These are phyloP conservation scores for Phialophora tarda DNA, from an alignment of 2,329 filamentous ascomycete species.

Conservation along the genomic window DNA sequence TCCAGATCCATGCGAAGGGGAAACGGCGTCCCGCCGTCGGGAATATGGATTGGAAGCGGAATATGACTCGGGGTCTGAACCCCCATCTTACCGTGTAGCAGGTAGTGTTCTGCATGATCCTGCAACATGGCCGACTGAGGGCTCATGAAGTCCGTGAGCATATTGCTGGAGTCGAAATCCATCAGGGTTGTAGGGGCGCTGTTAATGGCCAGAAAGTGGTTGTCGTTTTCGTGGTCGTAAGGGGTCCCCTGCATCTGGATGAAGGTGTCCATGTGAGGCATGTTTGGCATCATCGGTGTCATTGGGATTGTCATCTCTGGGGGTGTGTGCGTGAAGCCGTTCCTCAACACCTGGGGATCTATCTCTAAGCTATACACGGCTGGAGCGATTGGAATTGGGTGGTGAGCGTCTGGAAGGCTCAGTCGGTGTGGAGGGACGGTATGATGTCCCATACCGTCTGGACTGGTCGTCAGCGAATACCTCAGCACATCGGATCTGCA, in stretches of 20 bases:
- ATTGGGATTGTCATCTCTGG: constrained; percentile 38
- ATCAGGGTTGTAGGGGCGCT: constrained; percentile 33
- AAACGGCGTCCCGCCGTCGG: constrained; percentile 31
- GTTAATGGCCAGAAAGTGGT: constrained; percentile 39
- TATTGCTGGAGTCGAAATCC: constrained; percentile 38
- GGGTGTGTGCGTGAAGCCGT: constrained; percentile 38
- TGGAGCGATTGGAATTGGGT: constrained; percentile 37
- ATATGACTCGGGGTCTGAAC: constrained; percentile 37
- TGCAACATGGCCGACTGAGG: constrained; percentile 35
- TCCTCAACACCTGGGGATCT: constrained; percentile 35
- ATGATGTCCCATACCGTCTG: constrained; percentile 31
- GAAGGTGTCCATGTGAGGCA: constrained; percentile 39
- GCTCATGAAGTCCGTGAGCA: constrained; percentile 38
- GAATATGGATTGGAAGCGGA: constrained; percentile 28
- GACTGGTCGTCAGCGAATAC: constrained; percentile 12
- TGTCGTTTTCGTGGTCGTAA: constrained; percentile 37
- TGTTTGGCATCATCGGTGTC: constrained; percentile 40
- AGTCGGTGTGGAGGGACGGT: constrained; percentile 28
- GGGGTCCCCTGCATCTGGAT: constrained; percentile 35
- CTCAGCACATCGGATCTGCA: neutral
- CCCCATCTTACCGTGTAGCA: constrained; percentile 33
- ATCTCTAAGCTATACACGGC: constrained; percentile 33
- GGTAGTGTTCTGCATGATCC: constrained; percentile 35
- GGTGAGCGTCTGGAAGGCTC: constrained; percentile 36
- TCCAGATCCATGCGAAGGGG: constrained; percentile 32